A percentile compares a stretch with the other conserved stretches of the same genome.
Evolutionary conservation across 495 filamentous ascomycete genomes (phyloP).

Genomic region (Trichoderma reesei): DNA sequence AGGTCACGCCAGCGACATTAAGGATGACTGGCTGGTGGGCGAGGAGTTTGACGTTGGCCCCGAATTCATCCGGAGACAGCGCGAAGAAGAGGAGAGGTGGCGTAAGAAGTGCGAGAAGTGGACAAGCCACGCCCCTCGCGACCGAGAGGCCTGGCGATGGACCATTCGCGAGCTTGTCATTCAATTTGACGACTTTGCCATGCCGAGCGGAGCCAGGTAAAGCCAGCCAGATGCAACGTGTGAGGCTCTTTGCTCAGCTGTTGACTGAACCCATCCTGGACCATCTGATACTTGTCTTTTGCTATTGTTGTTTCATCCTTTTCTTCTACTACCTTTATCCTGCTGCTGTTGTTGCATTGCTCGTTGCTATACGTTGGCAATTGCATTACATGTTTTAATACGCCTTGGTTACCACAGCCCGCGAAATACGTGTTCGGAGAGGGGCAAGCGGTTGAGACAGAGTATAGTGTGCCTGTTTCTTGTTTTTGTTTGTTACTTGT

Average conservation of each 20-base stretch:
- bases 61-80: constrained; percentile 78
- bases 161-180: constrained; percentile 37
- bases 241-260: neutral
- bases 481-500: neutral
- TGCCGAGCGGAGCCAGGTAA: constrained; percentile 3
- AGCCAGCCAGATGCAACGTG: neutral
- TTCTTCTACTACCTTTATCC: neutral
- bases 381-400: constrained; percentile 10
- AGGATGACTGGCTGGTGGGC: constrained; percentile 74
- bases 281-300: neutral
- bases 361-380: constrained; percentile 5
- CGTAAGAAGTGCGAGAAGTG: constrained; percentile 72
- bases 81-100: constrained; percentile 89
- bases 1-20: constrained; percentile 42
- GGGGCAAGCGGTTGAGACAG: neutral
- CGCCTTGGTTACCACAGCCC: neutral
- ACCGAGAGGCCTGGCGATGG: constrained; percentile 40
- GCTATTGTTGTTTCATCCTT: neutral
- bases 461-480: neutral
- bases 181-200: constrained; percentile 9
- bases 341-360: neutral
- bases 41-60: constrained; percentile 98
- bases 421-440: neutral
- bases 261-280: neutral
- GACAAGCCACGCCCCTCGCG: constrained; percentile 36